phyloP scores from a whole-genome alignment of 495 filamentous ascomycete genomes.

The Neurospora africana region DNA sequence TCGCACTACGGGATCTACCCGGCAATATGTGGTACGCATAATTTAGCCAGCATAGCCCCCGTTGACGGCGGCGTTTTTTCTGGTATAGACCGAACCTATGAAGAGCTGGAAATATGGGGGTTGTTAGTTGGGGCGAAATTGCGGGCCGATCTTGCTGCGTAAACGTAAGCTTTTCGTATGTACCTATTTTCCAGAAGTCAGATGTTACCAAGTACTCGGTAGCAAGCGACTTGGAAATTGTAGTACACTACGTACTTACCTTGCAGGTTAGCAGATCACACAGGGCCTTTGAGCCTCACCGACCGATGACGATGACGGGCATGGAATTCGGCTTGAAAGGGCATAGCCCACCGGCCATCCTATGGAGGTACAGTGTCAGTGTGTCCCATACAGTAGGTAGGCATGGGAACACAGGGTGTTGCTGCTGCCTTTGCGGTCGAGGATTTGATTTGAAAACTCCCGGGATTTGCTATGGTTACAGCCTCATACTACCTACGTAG shows the following conservation, averaged over 20 bases:
- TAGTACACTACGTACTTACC: no score
- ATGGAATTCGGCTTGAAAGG: background rate
- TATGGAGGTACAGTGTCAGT: background rate
- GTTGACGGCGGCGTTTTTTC: background rate
- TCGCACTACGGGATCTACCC: background rate
- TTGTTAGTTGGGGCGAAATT: background rate
- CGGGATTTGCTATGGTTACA: background rate
- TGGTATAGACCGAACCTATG: background rate
- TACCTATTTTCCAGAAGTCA: background rate
- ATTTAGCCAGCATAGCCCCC: background rate
- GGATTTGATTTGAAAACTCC: background rate
- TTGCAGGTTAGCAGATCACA: background rate
- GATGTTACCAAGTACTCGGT: background rate
- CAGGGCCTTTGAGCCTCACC: background rate
- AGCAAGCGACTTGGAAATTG: background rate
- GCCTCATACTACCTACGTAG: background rate
- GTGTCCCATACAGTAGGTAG: background rate
- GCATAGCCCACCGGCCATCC: background rate
- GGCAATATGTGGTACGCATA: background rate
- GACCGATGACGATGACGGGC: background rate
- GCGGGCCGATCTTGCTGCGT: background rate
- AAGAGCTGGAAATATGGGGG: background rate
- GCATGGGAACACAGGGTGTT: background rate
- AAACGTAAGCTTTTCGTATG: background rate
- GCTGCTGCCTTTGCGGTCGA: background rate